Evolutionary conservation across 2,329 filamentous ascomycete species (phyloP), one percentile per base, ranked within the genome.

Genomic region (Xylariaceae sp.): DNA sequence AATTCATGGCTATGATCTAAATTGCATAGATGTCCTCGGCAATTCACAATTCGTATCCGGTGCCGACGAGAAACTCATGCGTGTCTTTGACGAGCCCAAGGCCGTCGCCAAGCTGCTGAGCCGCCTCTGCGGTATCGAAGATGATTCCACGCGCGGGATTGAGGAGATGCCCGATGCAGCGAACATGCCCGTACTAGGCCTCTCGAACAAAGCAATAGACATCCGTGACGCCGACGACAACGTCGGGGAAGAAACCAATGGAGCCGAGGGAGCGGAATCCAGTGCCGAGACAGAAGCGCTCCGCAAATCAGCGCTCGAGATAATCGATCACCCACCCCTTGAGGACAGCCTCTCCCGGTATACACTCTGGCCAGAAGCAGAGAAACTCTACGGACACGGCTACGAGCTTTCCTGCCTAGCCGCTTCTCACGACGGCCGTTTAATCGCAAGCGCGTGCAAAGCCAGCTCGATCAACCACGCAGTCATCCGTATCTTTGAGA

Each of bases 1-100:
- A 64, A 98, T 98, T 54, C 93, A 98, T 64, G 93, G 93, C 29
- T 98, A 98, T 65, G 92, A 98, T 64, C 77, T 98, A 44, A 98
- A 97, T 71, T 97, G 93, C 65, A 83, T 97, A 52, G 86, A 90
- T 60, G 79, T 83, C 0, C 73, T 96, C 5, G 83, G 81, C 6
- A 67, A 78, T 6, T 76, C 80, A 6, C 85, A 85, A 55, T 98
- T 98, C 62, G 85, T 97, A 19, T 95, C 91, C 2, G 93, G 93
- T 6, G 93, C 93, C 3, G 93, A 98, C 55, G 93, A 98, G 72
- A 98, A 98, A 68, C 80, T 98, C n/a, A 80, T 98, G 64, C 85
- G 93, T 20, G 92, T 98, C 2, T 98, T 98, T 66, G 84, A 86
- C 60, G 84, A 95, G 67, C 93, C 93, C 5, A 86, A 82, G 62